Evolutionary conservation across 495 filamentous ascomycete genomes (phyloP), one percentile per base, ranked within the genome.

Genomic region (Daldinia concentrica): DNA sequence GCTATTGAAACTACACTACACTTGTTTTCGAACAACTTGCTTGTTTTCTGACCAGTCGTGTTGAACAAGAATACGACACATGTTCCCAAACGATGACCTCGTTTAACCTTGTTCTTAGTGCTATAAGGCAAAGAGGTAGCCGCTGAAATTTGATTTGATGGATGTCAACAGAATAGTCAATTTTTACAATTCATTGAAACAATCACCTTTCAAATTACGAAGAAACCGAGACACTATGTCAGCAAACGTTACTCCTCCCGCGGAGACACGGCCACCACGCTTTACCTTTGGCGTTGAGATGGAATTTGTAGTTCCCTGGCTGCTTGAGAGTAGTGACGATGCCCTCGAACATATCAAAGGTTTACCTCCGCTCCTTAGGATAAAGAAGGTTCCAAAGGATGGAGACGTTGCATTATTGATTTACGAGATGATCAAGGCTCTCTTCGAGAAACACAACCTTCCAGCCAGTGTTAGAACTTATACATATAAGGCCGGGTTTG

Each of bases 241-340:
- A 48, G 17, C 43, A 54, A 22, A 14, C 22, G 45, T 22, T 15
- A 0, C 48, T 59, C 22, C 41, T 24, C 17, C 8, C 29, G 7
- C 11, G 7, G 26, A 29, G 6, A 5, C 37, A 15, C 37, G 17
- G 24, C 45, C 58, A 3, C 6, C 34, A 0, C 64, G 41, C 2
- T 58, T 67, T 7, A 78, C 76, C 0, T 80, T 79, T 24, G 77
- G 79, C 0, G 66, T 80, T 8, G 77, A 80, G 24, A 26, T 78
- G 0, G 79, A 80, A 54, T 80, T 80, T 26, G 14, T 73, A 2
- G 19, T 79, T 3, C 66, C 75, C 0, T 71, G 29, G n/a, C 11
- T 78, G 3, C 8, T 0, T 8, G 6, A 24, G 0, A 14, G n/a
- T 1, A 27, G n/a, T 0, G 0, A 24, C 0, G 75, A 75, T 9